A percentile compares a stretch with the other conserved stretches of the same genome.
phyloP scores from a whole-genome alignment of 176 grass and related monocot species.

The bread wheat (Triticum aestivum) region IWGSC_CS_RefSeq_v2.1 NC_057810.1:119790659-119791158 shows the following conservation, averaged over 20 bases:
- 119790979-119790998: slow-evolving; percentile 35
- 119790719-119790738: slow-evolving; percentile 27
- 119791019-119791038: slow-evolving; percentile 22
- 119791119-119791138: slow-evolving; percentile 43
- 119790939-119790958: slow-evolving; percentile 24
- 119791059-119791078: background rate
- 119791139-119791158: background rate
- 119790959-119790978: slow-evolving; percentile 32
- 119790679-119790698: slow-evolving; percentile 39
- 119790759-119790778: slow-evolving; percentile 8
- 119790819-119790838: slow-evolving; percentile 39
- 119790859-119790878: slow-evolving; percentile 51
- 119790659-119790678: slow-evolving; percentile 40
- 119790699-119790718: slow-evolving; percentile 44
- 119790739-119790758: slow-evolving; percentile 38
- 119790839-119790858: slow-evolving; percentile 6
- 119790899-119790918: background rate
- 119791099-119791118: slow-evolving; percentile 32
- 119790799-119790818: slow-evolving; percentile 43
- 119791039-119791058: background rate
- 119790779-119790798: slow-evolving; percentile 7
- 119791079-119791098: slow-evolving; percentile 48
- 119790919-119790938: slow-evolving; percentile 12
- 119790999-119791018: slow-evolving; percentile 36
- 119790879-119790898: slow-evolving; percentile 32